Percentiles rank a stretch among this genome's conserved stretches.
Evolutionary conservation across 495 filamentous ascomycete species (phyloP).

Genomic region (Durotheca rogersii): DNA sequence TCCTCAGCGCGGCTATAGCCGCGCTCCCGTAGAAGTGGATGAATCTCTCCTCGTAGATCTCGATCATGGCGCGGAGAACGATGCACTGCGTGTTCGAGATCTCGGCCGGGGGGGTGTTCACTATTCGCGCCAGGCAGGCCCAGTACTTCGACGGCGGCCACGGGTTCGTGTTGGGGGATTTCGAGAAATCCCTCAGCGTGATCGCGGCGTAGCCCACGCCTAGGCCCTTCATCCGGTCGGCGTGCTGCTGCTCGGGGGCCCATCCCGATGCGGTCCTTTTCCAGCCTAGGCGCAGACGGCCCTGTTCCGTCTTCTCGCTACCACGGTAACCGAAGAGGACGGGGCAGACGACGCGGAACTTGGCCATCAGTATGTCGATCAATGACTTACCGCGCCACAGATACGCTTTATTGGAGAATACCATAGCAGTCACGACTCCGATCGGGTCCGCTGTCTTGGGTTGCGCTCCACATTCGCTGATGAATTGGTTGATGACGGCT

Average conservation of each 20-base stretch:
- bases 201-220: conserved; percentile 81
- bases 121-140: conserved; percentile 67
- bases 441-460: conserved; percentile 76
- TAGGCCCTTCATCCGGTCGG: conserved; percentile 79
- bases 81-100: conserved; percentile 76
- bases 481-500: conserved; percentile 68
- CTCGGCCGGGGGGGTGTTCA: conserved; percentile 65
- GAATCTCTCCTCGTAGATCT: conserved; percentile 68
- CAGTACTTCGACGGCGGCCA: conserved; percentile 82
- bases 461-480: conserved; percentile 69
- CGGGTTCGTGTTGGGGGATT: conserved; percentile 65
- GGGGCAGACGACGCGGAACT: conserved; percentile 77
- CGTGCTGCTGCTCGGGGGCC: conserved; percentile 66
- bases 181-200: conserved; percentile 75
- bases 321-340: conserved; percentile 84
- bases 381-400: conserved; percentile 69
- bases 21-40: conserved; percentile 73
- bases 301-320: conserved; percentile 69
- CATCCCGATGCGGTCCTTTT: conserved; percentile 56
- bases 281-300: conserved; percentile 75
- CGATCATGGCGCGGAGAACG: conserved; percentile 74
- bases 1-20: conserved; percentile 62
- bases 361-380: conserved; percentile 86
- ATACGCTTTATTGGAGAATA: conserved; percentile 69
- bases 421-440: conserved; percentile 70